These are phyloP conservation scores for Colletotrichum trifolii DNA, from an alignment of 2,329 filamentous ascomycete species.

Conservation along the genomic window DNA sequence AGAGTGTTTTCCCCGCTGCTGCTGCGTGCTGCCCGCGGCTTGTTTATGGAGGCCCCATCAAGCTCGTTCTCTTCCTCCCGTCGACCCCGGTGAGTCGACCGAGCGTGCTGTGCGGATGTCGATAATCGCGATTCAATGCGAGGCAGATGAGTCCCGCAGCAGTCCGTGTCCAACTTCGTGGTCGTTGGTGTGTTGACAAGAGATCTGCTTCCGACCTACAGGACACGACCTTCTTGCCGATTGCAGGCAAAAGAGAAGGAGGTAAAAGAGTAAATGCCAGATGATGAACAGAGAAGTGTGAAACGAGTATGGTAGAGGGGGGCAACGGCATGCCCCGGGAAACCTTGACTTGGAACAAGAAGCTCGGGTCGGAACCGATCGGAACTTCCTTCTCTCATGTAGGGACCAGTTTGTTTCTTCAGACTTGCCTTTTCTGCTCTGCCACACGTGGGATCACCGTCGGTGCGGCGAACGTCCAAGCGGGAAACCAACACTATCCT, in stretches of 20 bases:
- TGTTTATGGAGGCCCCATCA: conserved; percentile 22
- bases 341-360: conserved; percentile 9
- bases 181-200: no score
- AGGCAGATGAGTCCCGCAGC: no score
- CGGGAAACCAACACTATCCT: not conserved
- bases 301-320: not conserved
- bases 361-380: not conserved
- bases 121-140: not conserved
- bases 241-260: not conserved
- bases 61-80: not conserved
- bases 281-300: conserved; percentile 7
- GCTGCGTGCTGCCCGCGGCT: conserved; percentile 14
- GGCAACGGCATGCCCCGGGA: not conserved
- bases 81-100: conserved; percentile 11
- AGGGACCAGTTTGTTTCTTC: conserved; percentile 2
- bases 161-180: no score
- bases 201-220: no score
- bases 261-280: not conserved
- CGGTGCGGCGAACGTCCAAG: conserved; percentile 17
- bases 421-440: not conserved
- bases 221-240: no score
- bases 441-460: conserved; percentile 17
- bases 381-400: conserved; percentile 3
- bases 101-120: not conserved
- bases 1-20: not conserved